Conservation (phyloP, 2,329 filamentous ascomycete species). For the Pestalotiopsis sp. region DNA sequence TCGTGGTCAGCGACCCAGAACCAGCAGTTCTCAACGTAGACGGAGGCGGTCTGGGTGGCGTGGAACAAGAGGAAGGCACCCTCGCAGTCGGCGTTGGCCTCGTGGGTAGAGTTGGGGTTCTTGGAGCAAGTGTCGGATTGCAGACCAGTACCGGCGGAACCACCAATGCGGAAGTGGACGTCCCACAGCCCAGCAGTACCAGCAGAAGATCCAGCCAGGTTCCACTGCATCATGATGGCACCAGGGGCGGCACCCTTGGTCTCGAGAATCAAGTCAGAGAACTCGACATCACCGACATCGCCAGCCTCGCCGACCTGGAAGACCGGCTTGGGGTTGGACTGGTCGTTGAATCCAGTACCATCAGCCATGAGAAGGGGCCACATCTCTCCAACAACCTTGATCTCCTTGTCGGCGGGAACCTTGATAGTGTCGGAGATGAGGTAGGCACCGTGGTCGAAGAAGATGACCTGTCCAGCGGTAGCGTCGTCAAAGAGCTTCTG, state of each 20-base stretch:
- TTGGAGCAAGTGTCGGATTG: slow-evolving; percentile 81
- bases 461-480: slow-evolving; percentile 65
- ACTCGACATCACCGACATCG: slow-evolving; percentile 80
- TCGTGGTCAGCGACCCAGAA: slow-evolving; percentile 92
- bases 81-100: slow-evolving; percentile 67
- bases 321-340: slow-evolving; percentile 76
- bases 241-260: slow-evolving; percentile 83
- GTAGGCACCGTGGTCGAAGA: slow-evolving; percentile 77
- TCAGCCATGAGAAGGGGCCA: slow-evolving; percentile 89
- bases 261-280: slow-evolving; percentile 83
- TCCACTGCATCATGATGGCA: slow-evolving; percentile 91
- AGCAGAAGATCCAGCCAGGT: slow-evolving; percentile 67
- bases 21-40: slow-evolving; percentile 88
- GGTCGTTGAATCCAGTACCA: slow-evolving; percentile 72
- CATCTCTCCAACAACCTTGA: slow-evolving; percentile 88
- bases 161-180: slow-evolving; percentile 91
- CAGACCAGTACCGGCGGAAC: slow-evolving; percentile 79
- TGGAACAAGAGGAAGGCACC: slow-evolving; percentile 74
- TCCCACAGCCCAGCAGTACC: slow-evolving; percentile 88
- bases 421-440: slow-evolving; percentile 69
- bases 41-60: slow-evolving; percentile 61
- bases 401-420: slow-evolving; percentile 65
- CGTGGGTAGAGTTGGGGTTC: slow-evolving; percentile 64
- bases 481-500: slow-evolving; percentile 75
- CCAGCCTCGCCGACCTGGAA: slow-evolving; percentile 81